Conservation (phyloP, 2,329 filamentous ascomycete species). For the Diplodia seriata region DNA sequence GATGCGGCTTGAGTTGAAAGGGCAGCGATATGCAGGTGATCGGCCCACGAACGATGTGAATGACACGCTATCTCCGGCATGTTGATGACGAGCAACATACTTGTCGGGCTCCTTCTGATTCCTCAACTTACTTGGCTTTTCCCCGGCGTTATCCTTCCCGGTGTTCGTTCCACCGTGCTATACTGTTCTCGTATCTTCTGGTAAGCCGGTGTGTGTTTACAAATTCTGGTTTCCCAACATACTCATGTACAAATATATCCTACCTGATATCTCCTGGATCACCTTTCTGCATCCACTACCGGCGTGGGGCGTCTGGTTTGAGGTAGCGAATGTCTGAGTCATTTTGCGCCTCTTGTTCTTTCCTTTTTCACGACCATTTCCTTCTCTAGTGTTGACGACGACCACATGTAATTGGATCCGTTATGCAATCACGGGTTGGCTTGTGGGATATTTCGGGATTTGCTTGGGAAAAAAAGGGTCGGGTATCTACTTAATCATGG, state of each 20-base stretch:
- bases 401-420: constrained; percentile 22
- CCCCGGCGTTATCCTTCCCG: not conserved
- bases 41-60: not conserved
- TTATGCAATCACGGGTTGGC: constrained; percentile 14
- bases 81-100: not conserved
- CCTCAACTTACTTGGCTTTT: not conserved
- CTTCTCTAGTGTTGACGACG: constrained; percentile 7
- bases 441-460: constrained; percentile 3
- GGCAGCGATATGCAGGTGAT: not conserved
- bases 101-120: not conserved
- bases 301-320: constrained; percentile 10
- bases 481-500: not conserved
- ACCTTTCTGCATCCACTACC: constrained; percentile 10
- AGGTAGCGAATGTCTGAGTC: constrained; percentile 3
- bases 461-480: not conserved
- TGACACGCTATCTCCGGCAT: constrained; percentile 1
- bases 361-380: constrained; percentile 7
- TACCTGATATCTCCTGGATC: not conserved
- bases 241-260: constrained; percentile 26
- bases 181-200: not conserved
- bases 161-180: not conserved
- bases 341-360: not conserved
- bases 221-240: constrained; percentile 7
- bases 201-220: constrained; percentile 17
- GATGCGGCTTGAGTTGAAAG: constrained; percentile 4